Evolutionary conservation across 1,284 basidiomycete species (phyloP).

Genomic region (Irpex rosettiformis): DNA sequence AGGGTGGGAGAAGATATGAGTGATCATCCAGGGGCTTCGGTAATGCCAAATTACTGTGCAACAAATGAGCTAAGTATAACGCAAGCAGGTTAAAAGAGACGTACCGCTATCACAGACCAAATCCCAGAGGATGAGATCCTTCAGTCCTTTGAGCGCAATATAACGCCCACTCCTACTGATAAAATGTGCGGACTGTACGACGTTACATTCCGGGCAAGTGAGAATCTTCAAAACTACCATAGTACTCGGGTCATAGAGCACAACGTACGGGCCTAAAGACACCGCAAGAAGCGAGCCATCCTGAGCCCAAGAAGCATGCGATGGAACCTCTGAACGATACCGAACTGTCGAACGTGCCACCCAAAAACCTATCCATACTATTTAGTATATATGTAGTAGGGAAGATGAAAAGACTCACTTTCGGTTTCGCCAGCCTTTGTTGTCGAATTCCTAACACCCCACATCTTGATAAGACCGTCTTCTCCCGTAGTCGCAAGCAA

Average conservation of each 20-base stretch:
- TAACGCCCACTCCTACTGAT: slow-evolving; percentile 64
- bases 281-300: slow-evolving; percentile 88
- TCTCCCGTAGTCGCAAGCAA: slow-evolving; percentile 63
- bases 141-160: slow-evolving; percentile 49
- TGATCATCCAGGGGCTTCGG: slow-evolving; percentile 34
- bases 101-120: slow-evolving; percentile 68
- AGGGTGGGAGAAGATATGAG: slow-evolving; percentile 52
- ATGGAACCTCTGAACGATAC: slow-evolving; percentile 69
- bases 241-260: slow-evolving; percentile 74
- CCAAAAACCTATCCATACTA: slow-evolving; percentile 64
- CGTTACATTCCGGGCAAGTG: slow-evolving; percentile 49
- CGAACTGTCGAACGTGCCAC: slow-evolving; percentile 65
- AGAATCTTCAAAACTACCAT: slow-evolving; percentile 68
- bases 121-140: slow-evolving; percentile 78
- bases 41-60: slow-evolving; percentile 58
- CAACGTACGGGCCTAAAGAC: slow-evolving; percentile 65
- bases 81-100: slow-evolving; percentile 17
- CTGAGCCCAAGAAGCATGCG: slow-evolving; percentile 72
- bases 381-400: not conserved
- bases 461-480: slow-evolving; percentile 71
- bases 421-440: slow-evolving; percentile 43
- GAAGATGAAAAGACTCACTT: slow-evolving; percentile 34
- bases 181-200: slow-evolving; percentile 51
- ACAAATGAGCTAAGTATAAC: not conserved
- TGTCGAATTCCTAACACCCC: slow-evolving; percentile 52